Evolutionary conservation across 2,329 filamentous ascomycete species (phyloP), one percentile per base, ranked within the genome.

Genomic region (Coniochaeta ligniaria): DNA sequence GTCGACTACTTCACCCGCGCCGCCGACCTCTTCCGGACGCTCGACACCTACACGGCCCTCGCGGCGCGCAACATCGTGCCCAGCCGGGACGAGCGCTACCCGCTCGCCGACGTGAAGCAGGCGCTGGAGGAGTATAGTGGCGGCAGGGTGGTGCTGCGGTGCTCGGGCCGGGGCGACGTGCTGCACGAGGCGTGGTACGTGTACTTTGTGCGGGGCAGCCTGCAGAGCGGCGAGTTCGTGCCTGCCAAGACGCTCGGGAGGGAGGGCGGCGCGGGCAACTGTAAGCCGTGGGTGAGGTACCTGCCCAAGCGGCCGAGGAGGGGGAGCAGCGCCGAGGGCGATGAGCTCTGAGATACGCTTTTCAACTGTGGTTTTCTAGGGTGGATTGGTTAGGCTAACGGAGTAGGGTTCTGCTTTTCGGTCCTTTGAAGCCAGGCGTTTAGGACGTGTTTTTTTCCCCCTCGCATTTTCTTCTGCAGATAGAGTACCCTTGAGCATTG

Each of bases 161-260:
- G 79, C 65, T 63, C 45, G 1, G 65, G 64, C 8, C 38, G 67
- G 11, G 73, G 74, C 1, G 73, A 77, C 24, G 71, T 74, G n/a
- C 68, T 83, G 16, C 74, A 82, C 62, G 78, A 82, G 71, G 77
- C 78, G 17, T 82, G 80, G 80, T 83, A 83, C 64, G 76, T 78
- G 52, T 83, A 80, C 66, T 79, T 82, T 62, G 76, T 83, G 9
- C 72, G 76, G 66, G 81, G 81, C 4, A 81, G 76, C 65, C 64
- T 83, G 62, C 80, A 82, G 70, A 76, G 73, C 47, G 80, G 80
- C 52, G 69, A 75, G 60, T 81, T 81, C 62, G 73, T 81, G 17
- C 76, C 80, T 0, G 75, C 76, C 3, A 65, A 66, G 64, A 73
- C 73, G 16, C 64, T 69, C 54, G 75, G 69, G 33, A 70, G 71